Base-by-base conservation (phyloP, 805 yeast genomes). In the Pichia gijzeniarum region DNA sequence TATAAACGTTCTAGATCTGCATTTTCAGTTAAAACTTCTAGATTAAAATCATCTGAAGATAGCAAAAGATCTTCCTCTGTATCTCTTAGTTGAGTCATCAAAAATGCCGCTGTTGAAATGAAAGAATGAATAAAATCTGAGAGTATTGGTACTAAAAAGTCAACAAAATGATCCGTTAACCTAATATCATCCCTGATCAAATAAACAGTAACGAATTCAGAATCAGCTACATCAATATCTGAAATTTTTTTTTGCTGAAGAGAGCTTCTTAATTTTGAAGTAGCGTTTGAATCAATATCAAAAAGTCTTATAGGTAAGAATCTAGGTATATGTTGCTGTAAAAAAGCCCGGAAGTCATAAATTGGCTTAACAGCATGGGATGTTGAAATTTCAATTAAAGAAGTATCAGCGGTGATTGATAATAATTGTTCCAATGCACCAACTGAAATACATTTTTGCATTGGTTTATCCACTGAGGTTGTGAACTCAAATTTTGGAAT, bases 1-100 rank as follows among this genome's bases (percentile, higher is more conserved):
- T 87, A 90, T 56, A 91, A 86, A 50, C 96, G 72, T 61, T 93
- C 99, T 33, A 93, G 67, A 52, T 93, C 97, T 0, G 91, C 86
- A 54, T 82, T 79, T 21, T 82, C 78, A 1, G 87, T 73, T 17
- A 85, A 71, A 43, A 73, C 79, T 50, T 82, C 87, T 33, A 82
- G 62, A 46, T 77, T 72, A 18, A 80, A 62, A 33, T 71, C 74
- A 45, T 75, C 79, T 31, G 64, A 59, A 0, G 88, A 79, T 17
- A 84, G 61, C 18, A 84, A 57, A 25, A 80, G 73, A 58, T 85
- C 91, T 55, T 84, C 91, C 59, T 85, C 91, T 10, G 77, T 76
- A 55, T 85, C 88, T 52, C 86, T 74, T 37, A 84, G 70, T 53
- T 74, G 76, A 1, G 86, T 81, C 43, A 85, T 65, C 7, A 84